Evolutionary conservation across 495 filamentous ascomycete genomes (phyloP), one percentile per base, ranked within the genome.

Genomic region (Delitschia confertaspora): DNA sequence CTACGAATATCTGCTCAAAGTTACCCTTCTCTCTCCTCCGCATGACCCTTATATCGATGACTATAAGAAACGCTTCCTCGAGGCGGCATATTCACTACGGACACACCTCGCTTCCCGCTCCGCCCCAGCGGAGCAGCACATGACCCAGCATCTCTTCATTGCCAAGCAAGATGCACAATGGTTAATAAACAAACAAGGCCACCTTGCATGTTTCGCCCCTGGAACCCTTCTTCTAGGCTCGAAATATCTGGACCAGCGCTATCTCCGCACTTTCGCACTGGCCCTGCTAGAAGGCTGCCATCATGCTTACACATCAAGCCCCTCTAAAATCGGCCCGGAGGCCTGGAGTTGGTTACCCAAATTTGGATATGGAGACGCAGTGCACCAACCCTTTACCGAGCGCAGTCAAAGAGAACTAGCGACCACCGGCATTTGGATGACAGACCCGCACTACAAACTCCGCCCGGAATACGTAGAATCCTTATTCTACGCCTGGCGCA

Each of bases 211-310:
- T 37, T 59, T 47, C 38, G 58, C 60, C 0, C 44, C 57, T n/a
- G 60, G 52, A 3, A 53, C 38, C 22, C 36, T 63, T 18, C 36
- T 60, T 20, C 56, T 63, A 16, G 60, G 42, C 18, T 45, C 45
- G 22, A 42, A 45, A 18, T 45, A 24, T 23, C 42, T 53, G 33
- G 23, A 51, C 13, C 20, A 44, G 3, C 37, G 46, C 1, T 13
- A 53, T 40, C 45, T 60, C 6, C 25, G 41, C 25, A 42, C 46
- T n/a, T 53, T 60, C 27, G 59, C 46, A 9, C 45, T 48, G 2
- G 59, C 59, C 3, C 42, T 62, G 1, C 54, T 62, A 4, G 59
- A 62, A 50, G 56, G 43, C n/a, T 62, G 59, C 42, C 59, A 47
- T 27, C 53, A 62, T 37, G 46, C 45, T 14, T 57, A 57, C 32